Conservation (phyloP, 129 eudicot species). For the Centella asiatica region DNA sequence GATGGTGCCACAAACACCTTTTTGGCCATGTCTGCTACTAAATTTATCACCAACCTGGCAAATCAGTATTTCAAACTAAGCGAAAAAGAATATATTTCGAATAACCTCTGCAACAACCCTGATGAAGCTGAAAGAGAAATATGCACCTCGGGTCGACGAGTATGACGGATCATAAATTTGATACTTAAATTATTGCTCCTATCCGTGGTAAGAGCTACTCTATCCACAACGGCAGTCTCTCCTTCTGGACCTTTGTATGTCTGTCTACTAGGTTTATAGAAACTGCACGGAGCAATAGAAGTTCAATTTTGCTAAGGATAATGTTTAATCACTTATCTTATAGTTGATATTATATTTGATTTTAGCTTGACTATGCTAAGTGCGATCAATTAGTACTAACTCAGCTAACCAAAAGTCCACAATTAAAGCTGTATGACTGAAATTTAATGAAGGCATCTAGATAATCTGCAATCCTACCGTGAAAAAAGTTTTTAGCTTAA, state of each 20-base stretch:
- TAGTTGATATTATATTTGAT: too few relatives aligned
- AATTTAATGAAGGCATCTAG: too few relatives aligned
- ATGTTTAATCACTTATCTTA: too few relatives aligned
- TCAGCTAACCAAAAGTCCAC: too few relatives aligned
- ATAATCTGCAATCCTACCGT: too few relatives aligned
- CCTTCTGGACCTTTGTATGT: slow-evolving; percentile 88
- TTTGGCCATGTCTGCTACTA: slow-evolving; percentile 96
- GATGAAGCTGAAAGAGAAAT: slow-evolving; percentile 1
- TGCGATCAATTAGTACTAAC: too few relatives aligned
- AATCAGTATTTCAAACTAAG: background rate
- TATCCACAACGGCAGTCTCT: slow-evolving; percentile 78
- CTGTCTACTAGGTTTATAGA: slow-evolving; percentile 44
- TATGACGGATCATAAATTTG: slow-evolving; percentile 75
- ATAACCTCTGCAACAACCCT: background rate
- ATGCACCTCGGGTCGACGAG: slow-evolving; percentile 96
- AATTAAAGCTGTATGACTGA: too few relatives aligned
- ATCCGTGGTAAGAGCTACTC: slow-evolving; percentile 70
- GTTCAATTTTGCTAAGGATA: too few relatives aligned
- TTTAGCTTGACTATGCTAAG: too few relatives aligned
- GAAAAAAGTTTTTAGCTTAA: too few relatives aligned
- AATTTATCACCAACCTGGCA: slow-evolving; percentile 91
- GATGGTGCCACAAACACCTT: slow-evolving; percentile 97
- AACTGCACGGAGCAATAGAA: slow-evolving; percentile 35
- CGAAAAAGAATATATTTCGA: too few relatives aligned
- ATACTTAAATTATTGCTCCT: slow-evolving; percentile 43